These are phyloP conservation scores for Williopsis jadinii DNA, from an alignment of 1,139 yeast species.

Conservation along the genomic window DNA sequence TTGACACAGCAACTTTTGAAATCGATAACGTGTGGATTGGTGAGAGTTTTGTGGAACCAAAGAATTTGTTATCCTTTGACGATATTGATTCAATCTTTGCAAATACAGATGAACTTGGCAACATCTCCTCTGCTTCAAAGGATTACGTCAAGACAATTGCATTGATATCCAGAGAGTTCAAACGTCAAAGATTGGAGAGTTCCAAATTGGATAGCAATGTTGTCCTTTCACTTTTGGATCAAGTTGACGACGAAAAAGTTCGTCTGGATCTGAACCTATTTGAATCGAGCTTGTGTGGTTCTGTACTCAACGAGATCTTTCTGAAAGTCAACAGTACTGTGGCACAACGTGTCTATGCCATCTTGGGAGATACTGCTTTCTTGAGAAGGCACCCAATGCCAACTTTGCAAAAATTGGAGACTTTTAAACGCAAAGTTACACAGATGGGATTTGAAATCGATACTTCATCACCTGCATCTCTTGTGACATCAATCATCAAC, in stretches of 20 bases:
- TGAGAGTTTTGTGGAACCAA: slow-evolving; percentile 63
- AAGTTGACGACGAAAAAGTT: slow-evolving; percentile 79
- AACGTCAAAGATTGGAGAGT: slow-evolving; percentile 60
- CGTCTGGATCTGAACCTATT: slow-evolving; percentile 67
- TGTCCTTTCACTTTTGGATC: slow-evolving; percentile 63
- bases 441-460: slow-evolving; percentile 66
- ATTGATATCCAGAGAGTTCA: slow-evolving; percentile 63
- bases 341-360: slow-evolving; percentile 73
- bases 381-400: slow-evolving; percentile 88
- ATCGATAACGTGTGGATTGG: slow-evolving; percentile 75
- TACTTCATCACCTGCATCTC: slow-evolving; percentile 64
- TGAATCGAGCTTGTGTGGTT: slow-evolving; percentile 50
- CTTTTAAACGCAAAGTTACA: slow-evolving; percentile 64
- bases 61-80: slow-evolving; percentile 40
- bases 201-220: slow-evolving; percentile 44
- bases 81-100: slow-evolving; percentile 45
- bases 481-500: slow-evolving; percentile 63
- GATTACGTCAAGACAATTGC: slow-evolving; percentile 63
- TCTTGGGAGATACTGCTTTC: slow-evolving; percentile 72
- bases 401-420: slow-evolving; percentile 71
- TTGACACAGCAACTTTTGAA: slow-evolving; percentile 67
- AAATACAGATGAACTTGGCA: slow-evolving; percentile 9
- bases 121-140: slow-evolving; percentile 48
- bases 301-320: slow-evolving; percentile 66
- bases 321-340: slow-evolving; percentile 80